Base-by-base conservation (phyloP, 345 rosid genomes). In the Sonneratia caseolaris region DNA sequence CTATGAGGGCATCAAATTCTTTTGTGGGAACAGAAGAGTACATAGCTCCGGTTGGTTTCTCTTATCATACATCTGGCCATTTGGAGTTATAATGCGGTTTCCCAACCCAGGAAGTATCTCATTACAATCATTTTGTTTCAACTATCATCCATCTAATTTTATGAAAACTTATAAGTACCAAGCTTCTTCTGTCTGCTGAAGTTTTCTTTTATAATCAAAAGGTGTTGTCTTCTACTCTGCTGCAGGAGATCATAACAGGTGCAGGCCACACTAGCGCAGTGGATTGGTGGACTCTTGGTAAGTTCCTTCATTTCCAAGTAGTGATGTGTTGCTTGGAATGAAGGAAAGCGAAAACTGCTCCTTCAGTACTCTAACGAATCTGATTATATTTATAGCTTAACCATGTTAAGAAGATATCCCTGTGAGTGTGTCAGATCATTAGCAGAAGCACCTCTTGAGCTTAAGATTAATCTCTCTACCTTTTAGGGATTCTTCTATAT, bases 201-300 rank as follows among this genome's bases (percentile, higher is more conserved):
- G 9, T 40, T 40, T 40, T 40, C 43, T 40, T 40, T 40, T 40
- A 40, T 40, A 40, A 40, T 40, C 43, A 8, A 40, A 40, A 4
- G 43, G 43, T 40, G 43, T 40, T 3, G 7, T 64, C 2, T 35
- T 57, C 37, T 24, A 45, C 24, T 51, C 43, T 57, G 68, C 79
- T 71, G 77, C 82, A 94, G 98, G 98, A 94, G 83, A 91, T 94
- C 68, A 88, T 94, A 77, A 66, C 80, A 72, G 98, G 91, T 9
- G 91, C 92, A 62, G 97, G 98, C 43, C 97, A 94, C 78, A 90
- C 91, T 0, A 94, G 98, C 84, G 97, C 97, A 64, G 97, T 94
- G 75, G 98, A 94, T 82, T 91, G 98, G 98, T 94, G 98, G 98
- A 97, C 98, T 74, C 89, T 91, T 73, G 98, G 98, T 87, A 86